phyloP scores from a whole-genome alignment of 805 yeast genomes.

The Clavispora carvajalis region DNA sequence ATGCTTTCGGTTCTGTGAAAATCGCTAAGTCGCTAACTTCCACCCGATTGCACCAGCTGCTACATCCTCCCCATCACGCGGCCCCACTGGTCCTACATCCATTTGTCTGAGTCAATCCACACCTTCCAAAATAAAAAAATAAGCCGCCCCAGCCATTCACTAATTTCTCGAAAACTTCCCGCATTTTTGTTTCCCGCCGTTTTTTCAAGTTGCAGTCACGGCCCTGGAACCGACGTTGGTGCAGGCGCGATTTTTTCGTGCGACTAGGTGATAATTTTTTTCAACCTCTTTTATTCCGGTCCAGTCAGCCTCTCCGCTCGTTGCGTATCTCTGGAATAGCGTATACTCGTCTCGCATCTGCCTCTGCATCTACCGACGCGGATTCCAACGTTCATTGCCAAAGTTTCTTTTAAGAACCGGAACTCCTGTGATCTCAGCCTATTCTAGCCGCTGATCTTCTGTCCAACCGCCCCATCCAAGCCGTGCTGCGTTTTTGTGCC shows the following conservation, averaged over 20 bases:
- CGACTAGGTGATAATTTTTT: neutral
- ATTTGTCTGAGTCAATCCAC: too few relatives aligned
- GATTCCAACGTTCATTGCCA: too few relatives aligned
- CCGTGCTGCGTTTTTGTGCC: neutral
- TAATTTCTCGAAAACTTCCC: too few relatives aligned
- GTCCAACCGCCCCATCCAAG: neutral
- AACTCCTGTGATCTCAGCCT: neutral
- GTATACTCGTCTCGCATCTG: neutral
- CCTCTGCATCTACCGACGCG: neutral
- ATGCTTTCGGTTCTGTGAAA: too few relatives aligned
- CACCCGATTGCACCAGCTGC: too few relatives aligned
- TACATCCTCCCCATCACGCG: too few relatives aligned
- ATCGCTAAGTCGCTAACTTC: too few relatives aligned
- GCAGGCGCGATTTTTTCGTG: conserved; percentile 1
- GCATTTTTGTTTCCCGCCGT: neutral
- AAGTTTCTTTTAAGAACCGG: too few relatives aligned
- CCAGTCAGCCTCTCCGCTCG: neutral
- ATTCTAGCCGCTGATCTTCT: too few relatives aligned
- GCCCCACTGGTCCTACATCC: too few relatives aligned
- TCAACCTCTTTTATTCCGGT: neutral
- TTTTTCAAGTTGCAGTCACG: neutral
- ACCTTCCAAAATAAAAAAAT: too few relatives aligned
- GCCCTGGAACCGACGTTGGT: neutral
- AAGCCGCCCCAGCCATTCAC: too few relatives aligned
- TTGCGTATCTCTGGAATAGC: neutral